phyloP scores from a whole-genome alignment of 2,329 filamentous ascomycete genomes.

The Penicillium brevicompactum region DNA sequence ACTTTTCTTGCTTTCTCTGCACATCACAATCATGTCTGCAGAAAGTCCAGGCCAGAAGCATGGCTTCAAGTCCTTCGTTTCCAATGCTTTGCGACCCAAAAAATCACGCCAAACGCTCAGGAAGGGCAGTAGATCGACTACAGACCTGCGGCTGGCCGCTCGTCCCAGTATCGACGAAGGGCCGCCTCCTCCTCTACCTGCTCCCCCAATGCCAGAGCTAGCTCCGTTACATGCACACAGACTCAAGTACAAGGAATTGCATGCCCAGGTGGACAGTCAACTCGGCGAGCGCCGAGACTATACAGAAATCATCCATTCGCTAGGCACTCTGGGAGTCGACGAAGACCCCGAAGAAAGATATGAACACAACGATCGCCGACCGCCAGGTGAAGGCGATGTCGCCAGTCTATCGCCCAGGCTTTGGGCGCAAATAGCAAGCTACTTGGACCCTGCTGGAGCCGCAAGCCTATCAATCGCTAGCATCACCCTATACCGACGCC shows the following conservation, averaged over 20 bases:
- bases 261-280: conserved; percentile 35
- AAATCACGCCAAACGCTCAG: conserved; percentile 41
- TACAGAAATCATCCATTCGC: conserved; percentile 38
- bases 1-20: background rate
- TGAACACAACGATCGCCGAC: conserved; percentile 23
- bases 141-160: conserved; percentile 28
- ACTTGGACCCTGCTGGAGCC: conserved; percentile 49
- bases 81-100: conserved; percentile 35
- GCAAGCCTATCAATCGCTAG: conserved; percentile 54
- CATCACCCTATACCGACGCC: conserved; percentile 47
- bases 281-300: conserved; percentile 41
- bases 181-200: background rate
- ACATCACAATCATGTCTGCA: conserved; percentile 28
- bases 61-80: conserved; percentile 33
- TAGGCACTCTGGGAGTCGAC: conserved; percentile 34
- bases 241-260: conserved; percentile 32
- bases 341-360: conserved; percentile 23
- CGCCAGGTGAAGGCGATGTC: conserved; percentile 46
- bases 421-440: conserved; percentile 49
- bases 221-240: conserved; percentile 39
- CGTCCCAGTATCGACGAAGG: conserved; percentile 26
- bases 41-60: conserved; percentile 34
- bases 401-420: conserved; percentile 48
- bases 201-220: conserved; percentile 33
- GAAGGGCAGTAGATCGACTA: conserved; percentile 33